Percentiles rank a stretch among this genome's conserved stretches.
These are phyloP conservation scores for Magnaporthiopsis rhizophila DNA, from an alignment of 2,329 filamentous ascomycete genomes.

Conservation along the genomic window DNA sequence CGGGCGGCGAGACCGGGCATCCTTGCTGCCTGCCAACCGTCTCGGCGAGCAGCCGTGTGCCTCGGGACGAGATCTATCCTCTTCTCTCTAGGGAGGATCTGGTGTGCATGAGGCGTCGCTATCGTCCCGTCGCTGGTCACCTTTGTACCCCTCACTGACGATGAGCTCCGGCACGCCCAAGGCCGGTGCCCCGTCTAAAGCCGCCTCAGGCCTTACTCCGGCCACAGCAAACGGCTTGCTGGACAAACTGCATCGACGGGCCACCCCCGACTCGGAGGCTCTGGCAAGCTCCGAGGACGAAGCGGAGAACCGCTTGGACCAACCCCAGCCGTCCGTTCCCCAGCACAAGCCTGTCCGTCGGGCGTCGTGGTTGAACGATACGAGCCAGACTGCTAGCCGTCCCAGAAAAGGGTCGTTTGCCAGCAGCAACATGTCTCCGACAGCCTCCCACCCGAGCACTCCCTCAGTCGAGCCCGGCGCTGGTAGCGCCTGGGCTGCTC, in stretches of 20 bases:
- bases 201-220: slow-evolving; percentile 37
- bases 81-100: not conserved
- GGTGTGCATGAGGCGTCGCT: not conserved
- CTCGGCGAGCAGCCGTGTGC: not conserved
- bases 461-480: slow-evolving; percentile 58
- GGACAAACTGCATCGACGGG: slow-evolving; percentile 73
- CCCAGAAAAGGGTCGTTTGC: slow-evolving; percentile 71
- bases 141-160: slow-evolving; percentile 17
- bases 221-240: slow-evolving; percentile 52
- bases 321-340: slow-evolving; percentile 36
- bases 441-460: slow-evolving; percentile 72
- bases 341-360: slow-evolving; percentile 59
- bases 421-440: slow-evolving; percentile 68
- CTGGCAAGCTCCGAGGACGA: slow-evolving; percentile 94
- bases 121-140: slow-evolving; percentile 1
- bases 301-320: slow-evolving; percentile 54
- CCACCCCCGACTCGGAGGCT: slow-evolving; percentile 90
- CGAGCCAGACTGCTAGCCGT: slow-evolving; percentile 52
- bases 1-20: not conserved
- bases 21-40: not conserved
- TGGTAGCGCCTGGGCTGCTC: slow-evolving; percentile 46
- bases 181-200: slow-evolving; percentile 41
- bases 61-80: not conserved
- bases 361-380: slow-evolving; percentile 82
- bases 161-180: slow-evolving; percentile 47